Percentiles rank a stretch among this genome's conserved stretches.
Evolutionary conservation across 352 stramenopile species (phyloP).

Genomic region (Pythium vanterpoolii): DNA sequence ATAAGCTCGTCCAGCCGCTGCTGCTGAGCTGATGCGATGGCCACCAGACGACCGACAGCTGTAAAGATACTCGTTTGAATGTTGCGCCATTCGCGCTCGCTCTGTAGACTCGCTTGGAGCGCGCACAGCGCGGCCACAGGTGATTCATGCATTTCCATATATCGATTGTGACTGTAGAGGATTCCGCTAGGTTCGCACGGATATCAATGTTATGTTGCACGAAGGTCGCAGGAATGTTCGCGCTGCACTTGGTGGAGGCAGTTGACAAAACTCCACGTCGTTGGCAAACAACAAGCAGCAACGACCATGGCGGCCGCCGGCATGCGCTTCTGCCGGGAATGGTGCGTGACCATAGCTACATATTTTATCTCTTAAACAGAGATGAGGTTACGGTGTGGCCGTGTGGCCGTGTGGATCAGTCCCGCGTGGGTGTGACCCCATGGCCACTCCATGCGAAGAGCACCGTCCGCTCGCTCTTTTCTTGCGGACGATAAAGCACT

Average conservation of each 20-base stretch:
- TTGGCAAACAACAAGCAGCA: slow-evolving; percentile 9
- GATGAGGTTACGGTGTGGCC: neutral
- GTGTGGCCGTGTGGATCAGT: neutral
- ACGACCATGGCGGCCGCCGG: slow-evolving; percentile 67
- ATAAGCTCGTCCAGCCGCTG: slow-evolving; percentile 20
- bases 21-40: slow-evolving; percentile 37
- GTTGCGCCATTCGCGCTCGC: slow-evolving; percentile 60
- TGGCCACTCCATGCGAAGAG: no score
- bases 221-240: slow-evolving; percentile 17
- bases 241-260: neutral
- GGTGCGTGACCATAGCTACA: slow-evolving; percentile 37
- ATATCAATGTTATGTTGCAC: slow-evolving; percentile 1
- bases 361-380: neutral
- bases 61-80: slow-evolving; percentile 47
- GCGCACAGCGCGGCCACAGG: slow-evolving; percentile 6
- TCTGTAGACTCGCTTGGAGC: slow-evolving; percentile 27
- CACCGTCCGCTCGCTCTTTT: no score
- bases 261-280: slow-evolving; percentile 12
- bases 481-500: no score
- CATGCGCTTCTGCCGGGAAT: slow-evolving; percentile 89
- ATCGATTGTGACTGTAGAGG: slow-evolving; percentile 5
- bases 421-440: neutral
- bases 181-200: slow-evolving; percentile 16
- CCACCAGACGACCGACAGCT: slow-evolving; percentile 36
- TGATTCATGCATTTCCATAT: neutral